These are phyloP conservation scores for Infundibulicybe gibba DNA, from an alignment of 768 basidiomycete genomes.

Conservation along the genomic window DNA sequence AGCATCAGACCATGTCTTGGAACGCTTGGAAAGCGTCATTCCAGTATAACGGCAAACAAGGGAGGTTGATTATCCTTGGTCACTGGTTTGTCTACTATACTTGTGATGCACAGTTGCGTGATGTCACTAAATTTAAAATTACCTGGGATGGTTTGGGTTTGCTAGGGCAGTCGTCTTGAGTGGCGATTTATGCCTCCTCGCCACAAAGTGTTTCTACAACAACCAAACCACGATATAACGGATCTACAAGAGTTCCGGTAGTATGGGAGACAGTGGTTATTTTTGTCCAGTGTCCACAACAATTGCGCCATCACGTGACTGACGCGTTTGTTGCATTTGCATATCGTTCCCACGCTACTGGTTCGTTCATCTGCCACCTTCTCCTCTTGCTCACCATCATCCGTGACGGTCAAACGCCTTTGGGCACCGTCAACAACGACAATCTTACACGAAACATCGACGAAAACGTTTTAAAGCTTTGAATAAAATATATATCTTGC, in stretches of 20 bases:
- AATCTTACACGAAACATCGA: conserved; percentile 4
- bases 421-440: background rate
- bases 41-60: too few species aligned
- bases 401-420: conserved; percentile 12
- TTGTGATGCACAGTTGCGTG: too few species aligned
- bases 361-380: conserved; percentile 35
- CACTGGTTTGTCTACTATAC: too few species aligned
- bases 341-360: conserved; percentile 31
- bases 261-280: too few species aligned
- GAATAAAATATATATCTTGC: background rate
- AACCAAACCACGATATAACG: too few species aligned
- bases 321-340: conserved; percentile 22
- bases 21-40: conserved; percentile 30
- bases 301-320: conserved; percentile 37
- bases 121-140: too few species aligned
- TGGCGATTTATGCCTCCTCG: too few species aligned
- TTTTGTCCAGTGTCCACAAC: background rate
- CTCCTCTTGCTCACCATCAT: conserved; percentile 11
- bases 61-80: too few species aligned
- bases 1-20: conserved; percentile 22
- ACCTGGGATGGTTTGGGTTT: too few species aligned
- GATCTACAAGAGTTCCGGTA: too few species aligned
- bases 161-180: too few species aligned
- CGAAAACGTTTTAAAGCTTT: background rate
- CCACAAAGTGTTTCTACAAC: too few species aligned